Percentiles rank a stretch among this genome's conserved stretches.
Evolutionary conservation across 1,139 yeast species (phyloP).

Genomic region (Candida dubliniensis): DNA sequence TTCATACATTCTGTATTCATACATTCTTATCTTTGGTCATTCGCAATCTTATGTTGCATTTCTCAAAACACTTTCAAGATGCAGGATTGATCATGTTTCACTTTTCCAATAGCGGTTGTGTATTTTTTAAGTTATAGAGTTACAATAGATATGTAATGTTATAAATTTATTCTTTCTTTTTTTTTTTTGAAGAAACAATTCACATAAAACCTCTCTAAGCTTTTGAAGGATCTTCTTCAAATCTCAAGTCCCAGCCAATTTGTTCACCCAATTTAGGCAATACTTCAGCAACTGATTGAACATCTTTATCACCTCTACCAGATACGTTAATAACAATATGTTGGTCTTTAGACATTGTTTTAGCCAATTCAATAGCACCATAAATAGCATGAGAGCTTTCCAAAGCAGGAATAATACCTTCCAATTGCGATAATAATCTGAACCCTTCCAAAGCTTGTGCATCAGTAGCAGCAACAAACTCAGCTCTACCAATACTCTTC

Average conservation of each 20-base stretch:
- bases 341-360: conserved; percentile 75
- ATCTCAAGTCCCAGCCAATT: conserved; percentile 95
- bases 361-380: conserved; percentile 89
- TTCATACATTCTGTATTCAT: too few species aligned
- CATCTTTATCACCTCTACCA: conserved; percentile 99
- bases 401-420: conserved; percentile 97
- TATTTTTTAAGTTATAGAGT: too few species aligned
- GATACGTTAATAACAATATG: conserved; percentile 85
- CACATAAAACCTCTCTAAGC: not conserved
- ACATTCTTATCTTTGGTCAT: too few species aligned
- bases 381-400: conserved; percentile 95
- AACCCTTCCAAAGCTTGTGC: conserved; percentile 92
- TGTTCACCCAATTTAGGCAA: conserved; percentile 85
- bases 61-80: too few species aligned
- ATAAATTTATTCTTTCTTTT: not conserved
- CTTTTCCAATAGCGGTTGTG: too few species aligned
- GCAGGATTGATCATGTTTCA: too few species aligned
- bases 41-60: too few species aligned
- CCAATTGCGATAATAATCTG: conserved; percentile 82
- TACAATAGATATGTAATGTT: conserved; percentile 1
- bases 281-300: conserved; percentile 93
- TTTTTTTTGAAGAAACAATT: too few species aligned
- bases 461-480: conserved; percentile 85
- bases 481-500: conserved; percentile 92
- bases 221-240: conserved; percentile 57